Evolutionary conservation across 164 flowering plant genomes (phyloP).

Genomic region (Taxillus chinensis): DNA sequence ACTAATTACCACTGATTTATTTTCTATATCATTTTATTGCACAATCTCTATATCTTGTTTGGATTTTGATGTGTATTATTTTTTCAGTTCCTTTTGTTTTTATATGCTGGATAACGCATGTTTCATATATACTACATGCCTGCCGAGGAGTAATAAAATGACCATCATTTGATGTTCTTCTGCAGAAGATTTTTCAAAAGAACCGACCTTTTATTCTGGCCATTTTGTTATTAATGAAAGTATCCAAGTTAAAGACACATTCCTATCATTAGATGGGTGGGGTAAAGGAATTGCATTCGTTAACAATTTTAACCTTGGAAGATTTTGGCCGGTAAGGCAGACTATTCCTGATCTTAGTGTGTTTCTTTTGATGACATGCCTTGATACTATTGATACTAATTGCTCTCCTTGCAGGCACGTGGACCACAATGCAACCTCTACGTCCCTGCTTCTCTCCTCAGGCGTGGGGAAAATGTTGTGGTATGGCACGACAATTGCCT

Average conservation of each 20-base stretch:
- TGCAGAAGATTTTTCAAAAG: constrained; percentile 28
- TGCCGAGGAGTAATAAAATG: background rate
- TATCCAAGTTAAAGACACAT: constrained; percentile 52
- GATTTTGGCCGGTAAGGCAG: constrained; percentile 82
- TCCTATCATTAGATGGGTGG: constrained; percentile 71
- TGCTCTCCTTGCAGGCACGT: constrained; percentile 31
- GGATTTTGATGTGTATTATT: too few species aligned
- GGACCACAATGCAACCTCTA: constrained; percentile 97
- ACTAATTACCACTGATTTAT: background rate
- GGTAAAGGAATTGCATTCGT: constrained; percentile 80
- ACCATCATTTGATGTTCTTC: constrained; percentile 3
- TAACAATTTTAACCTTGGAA: constrained; percentile 71
- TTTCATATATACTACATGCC: background rate
- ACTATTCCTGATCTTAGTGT: background rate
- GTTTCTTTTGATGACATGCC: background rate
- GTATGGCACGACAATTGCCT: constrained; percentile 27
- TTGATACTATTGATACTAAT: background rate
- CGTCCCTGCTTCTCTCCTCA: constrained; percentile 82
- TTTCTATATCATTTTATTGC: background rate
- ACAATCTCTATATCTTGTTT: background rate
- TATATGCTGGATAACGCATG: background rate
- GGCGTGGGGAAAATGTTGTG: constrained; percentile 56
- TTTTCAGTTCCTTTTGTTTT: background rate
- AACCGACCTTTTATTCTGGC: constrained; percentile 59
- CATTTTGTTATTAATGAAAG: constrained; percentile 27